Conservation (phyloP, 1,284 basidiomycete species). For the Cryptococcus sp. region DNA sequence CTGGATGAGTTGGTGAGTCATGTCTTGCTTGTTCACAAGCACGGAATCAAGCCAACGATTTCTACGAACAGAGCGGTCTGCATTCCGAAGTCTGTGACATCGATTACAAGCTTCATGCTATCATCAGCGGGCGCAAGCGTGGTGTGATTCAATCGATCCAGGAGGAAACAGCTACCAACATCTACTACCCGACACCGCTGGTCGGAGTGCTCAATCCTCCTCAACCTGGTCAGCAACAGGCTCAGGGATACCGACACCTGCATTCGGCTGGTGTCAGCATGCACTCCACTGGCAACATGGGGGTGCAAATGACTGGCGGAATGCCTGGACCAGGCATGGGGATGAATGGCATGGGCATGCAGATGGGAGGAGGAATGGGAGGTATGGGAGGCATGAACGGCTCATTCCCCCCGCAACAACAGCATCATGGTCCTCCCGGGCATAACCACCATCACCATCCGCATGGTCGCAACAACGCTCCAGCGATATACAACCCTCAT, state of each 20-base stretch:
- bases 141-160: slow-evolving; percentile 86
- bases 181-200: slow-evolving; percentile 89
- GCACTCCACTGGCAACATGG: slow-evolving; percentile 28
- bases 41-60: slow-evolving; percentile 8
- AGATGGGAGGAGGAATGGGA: slow-evolving; percentile 8
- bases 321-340: slow-evolving; percentile 11
- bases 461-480: slow-evolving; percentile 22
- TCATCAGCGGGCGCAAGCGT: slow-evolving; percentile 89
- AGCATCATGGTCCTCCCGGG: slow-evolving; percentile 8
- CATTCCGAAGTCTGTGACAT: slow-evolving; percentile 90
- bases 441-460: slow-evolving; percentile 24
- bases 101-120: slow-evolving; percentile 90
- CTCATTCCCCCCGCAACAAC: slow-evolving; percentile 15
- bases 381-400: slow-evolving; percentile 24
- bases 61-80: slow-evolving; percentile 67
- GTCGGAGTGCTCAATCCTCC: slow-evolving; percentile 69
- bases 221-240: slow-evolving; percentile 34
- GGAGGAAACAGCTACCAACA: slow-evolving; percentile 95
- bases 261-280: slow-evolving; percentile 12
- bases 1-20: slow-evolving; percentile 83
- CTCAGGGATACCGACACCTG: slow-evolving; percentile 33
- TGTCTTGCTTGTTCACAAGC: slow-evolving; percentile 5
- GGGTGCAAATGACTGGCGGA: slow-evolving; percentile 29
- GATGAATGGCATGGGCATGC: slow-evolving; percentile 23
- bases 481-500: slow-evolving; percentile 47